A percentile compares a stretch with the other conserved stretches of the same genome.
Conservation (phyloP, 768 basidiomycete species). For the Tulasnella sp. region DNA sequence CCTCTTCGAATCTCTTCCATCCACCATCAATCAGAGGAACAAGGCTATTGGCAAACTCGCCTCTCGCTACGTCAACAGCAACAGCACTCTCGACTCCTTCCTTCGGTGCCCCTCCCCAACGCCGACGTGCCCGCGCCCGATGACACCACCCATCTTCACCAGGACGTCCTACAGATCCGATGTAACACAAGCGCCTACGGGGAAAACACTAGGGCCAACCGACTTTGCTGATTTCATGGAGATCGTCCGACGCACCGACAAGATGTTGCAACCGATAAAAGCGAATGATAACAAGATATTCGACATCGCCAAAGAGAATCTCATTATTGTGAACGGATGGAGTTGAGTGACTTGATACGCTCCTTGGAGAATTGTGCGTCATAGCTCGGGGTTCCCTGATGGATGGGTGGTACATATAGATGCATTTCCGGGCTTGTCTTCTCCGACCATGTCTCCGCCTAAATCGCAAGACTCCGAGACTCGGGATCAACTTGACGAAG, state of each 20-base stretch:
- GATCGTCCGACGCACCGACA: conserved; percentile 25
- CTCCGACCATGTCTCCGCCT: conserved; percentile 34
- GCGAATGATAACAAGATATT: conserved; percentile 33
- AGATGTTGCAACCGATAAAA: conserved; percentile 24
- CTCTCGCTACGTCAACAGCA: not conserved
- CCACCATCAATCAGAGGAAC: not conserved
- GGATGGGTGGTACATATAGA: conserved; percentile 39
- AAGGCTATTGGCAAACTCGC: not conserved
- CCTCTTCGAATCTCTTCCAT: not conserved
- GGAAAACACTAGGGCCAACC: not conserved
- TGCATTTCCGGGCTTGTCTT: conserved; percentile 41
- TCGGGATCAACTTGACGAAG: not conserved
- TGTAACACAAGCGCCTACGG: not conserved
- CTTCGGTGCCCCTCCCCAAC: not conserved
- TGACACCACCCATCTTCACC: conserved; percentile 42
- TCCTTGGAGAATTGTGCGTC: not conserved
- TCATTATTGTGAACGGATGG: conserved; percentile 57
- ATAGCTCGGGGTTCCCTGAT: conserved; percentile 33
- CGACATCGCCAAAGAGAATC: conserved; percentile 39
- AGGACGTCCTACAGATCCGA: conserved; percentile 19
- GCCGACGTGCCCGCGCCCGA: conserved; percentile 20
- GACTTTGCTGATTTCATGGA: conserved; percentile 15
- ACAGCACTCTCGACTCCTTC: not conserved
- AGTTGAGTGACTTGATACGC: conserved; percentile 28
- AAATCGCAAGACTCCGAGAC: conserved; percentile 22